phyloP scores from a whole-genome alignment of 179 eudicot genomes.

The Spinacia oleracea region DNA sequence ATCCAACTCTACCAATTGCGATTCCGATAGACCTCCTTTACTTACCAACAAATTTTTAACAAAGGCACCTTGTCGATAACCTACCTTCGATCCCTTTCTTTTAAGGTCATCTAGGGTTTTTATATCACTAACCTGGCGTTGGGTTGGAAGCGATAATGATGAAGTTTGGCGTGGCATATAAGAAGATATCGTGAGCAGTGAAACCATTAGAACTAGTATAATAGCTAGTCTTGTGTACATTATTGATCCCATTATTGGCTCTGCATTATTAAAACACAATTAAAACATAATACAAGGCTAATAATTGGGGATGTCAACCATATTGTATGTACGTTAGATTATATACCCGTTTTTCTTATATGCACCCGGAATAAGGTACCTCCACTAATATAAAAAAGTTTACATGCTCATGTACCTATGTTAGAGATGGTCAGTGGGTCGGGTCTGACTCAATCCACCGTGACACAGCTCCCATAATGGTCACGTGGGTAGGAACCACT shows the following conservation, averaged over 20 bases:
- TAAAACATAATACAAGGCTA: no score
- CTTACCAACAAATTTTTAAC: not conserved
- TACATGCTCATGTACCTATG: no score
- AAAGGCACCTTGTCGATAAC: conserved; percentile 1
- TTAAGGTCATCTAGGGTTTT: not conserved
- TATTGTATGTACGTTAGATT: no score
- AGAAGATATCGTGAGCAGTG: conserved; percentile 4
- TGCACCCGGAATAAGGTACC: no score
- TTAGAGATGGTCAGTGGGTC: no score
- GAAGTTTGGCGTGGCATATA: not conserved
- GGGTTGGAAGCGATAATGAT: not conserved
- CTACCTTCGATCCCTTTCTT: not conserved
- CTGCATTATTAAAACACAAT: not conserved
- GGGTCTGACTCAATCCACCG: no score
- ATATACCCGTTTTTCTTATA: no score
- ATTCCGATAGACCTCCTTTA: not conserved
- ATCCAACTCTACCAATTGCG: not conserved
- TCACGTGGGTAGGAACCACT: no score
- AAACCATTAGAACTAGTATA: not conserved
- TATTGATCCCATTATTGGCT: not conserved
- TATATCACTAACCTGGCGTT: not conserved
- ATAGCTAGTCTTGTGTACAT: not conserved
- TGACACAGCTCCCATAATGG: no score
- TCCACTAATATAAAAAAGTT: no score
- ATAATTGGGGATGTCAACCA: no score